Evolutionary conservation across 331 rosid species (phyloP), one percentile per base, ranked within the genome.

Genomic region (Quercus tomentella): DNA sequence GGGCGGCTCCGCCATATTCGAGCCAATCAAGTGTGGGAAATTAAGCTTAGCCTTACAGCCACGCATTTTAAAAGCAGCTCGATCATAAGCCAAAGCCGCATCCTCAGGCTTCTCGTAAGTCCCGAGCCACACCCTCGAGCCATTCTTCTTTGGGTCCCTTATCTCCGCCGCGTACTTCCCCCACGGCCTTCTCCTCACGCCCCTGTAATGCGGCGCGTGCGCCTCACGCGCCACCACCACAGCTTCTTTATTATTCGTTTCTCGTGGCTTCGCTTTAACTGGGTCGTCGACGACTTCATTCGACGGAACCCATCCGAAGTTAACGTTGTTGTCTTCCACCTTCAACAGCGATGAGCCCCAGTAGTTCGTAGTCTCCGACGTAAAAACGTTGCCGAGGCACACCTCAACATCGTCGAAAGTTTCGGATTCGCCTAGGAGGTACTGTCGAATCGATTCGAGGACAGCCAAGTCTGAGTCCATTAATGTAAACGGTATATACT

Each of bases 151-250:
- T 4, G 87, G 82, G 8, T 86, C 89, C n/a, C 86, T 82, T 25
- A 86, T 82, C 35, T 86, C 86, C 3, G 88, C 85, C 4, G 87
- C 84, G n/a, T 65, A 84, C 70, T 37, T 85, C 1, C 88, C 88
- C 86, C 83, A 82, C 1, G 83, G 81, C 72, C 86, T 72, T 0
- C 76, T 66, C 28, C 88, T 61, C 70, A 75, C 86, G 9, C 84
- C 84, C 56, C 56, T 80, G 57, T 45, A 84, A 2, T 7, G 76
- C 5, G 43, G 73, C 57, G 77, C 80, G 33, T 73, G 25, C 0
- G 0, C 0, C 0, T 37, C 77, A 67, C 75, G 71, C 78, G 76
- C 76, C 28, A 1, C 78, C 11, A 43, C 9, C 15, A 28, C 45
- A 2, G 15, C 41, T 2, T 16, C 17, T 5, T 12, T 16, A 0